Evolutionary conservation across 352 stramenopile species (phyloP), one percentile per base, ranked within the genome.

Genomic region (Pythium phragmiticola): DNA sequence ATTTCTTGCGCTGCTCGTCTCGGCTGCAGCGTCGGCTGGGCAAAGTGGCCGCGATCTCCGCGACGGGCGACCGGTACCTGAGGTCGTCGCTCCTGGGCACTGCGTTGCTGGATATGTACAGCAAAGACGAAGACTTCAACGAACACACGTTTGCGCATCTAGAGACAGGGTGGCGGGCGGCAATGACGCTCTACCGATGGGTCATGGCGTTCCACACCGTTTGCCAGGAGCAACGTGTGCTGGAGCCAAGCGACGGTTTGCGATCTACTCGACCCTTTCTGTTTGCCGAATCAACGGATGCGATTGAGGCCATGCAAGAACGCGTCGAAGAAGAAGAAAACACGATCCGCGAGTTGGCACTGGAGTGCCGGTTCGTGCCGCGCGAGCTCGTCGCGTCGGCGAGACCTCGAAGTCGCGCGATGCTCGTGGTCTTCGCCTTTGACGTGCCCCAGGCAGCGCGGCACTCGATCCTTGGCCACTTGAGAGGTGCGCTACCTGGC

Each of bases 351-450:
- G 62, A 84, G 4, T 68, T 87, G 34, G 47, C 72, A 8, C 56
- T 54, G 11, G 82, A 88, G 43, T 67, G 79, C 17, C 72, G 77
- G 2, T 95, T 93, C 59, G 82, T 95, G 5, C 76, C 84, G 0
- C 41, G 53, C 0, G 61, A 83, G 16, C 58, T 93, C 16, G 54
- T 82, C 23, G 41, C 50, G 0, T 78, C 77, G 48, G 63, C 70
- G 4, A 66, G 73, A 21, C 66, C 74, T 17, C 78, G 84, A 14
- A 63, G 74, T 49, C 77, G 88, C 23, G 75, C 81, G 8, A 71
- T 95, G 50, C 12, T 95, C 17, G 43, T 96, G 16, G 78, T 94
- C 7, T 57, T 95, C 4, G 75, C 78, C 0, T 73, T 76, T n/a
- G 88, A 95, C 46, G 59, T 95, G 3, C 88, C 88, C 11, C n/a